A percentile compares a stretch with the other conserved stretches of the same genome.
Conservation (phyloP, 345 rosid genomes). For the sweet orange (Citrus sinensis) region DNA sequence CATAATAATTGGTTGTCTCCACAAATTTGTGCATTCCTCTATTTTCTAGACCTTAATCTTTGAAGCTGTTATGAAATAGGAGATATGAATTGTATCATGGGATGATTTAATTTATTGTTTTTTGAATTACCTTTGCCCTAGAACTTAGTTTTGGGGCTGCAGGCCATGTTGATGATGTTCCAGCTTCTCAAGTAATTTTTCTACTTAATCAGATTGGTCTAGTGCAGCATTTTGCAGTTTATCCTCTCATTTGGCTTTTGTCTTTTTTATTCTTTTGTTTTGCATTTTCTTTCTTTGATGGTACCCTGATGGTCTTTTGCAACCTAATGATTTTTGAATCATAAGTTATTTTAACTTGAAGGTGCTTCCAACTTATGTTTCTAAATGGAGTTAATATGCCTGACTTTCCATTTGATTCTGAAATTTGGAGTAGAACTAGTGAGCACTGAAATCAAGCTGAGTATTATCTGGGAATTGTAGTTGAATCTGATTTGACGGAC, state of each 20-base stretch:
- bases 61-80: not conserved
- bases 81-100: not conserved
- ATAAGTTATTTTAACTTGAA: constrained; percentile 1
- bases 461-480: not conserved
- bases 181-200: not conserved
- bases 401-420: not conserved
- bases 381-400: not conserved
- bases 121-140: not conserved
- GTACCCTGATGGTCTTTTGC: not conserved
- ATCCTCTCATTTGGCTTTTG: not conserved
- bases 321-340: not conserved
- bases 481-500: not conserved
- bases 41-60: not conserved
- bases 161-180: not conserved
- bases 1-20: not conserved
- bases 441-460: not conserved
- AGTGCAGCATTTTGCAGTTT: not conserved
- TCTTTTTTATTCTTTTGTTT: not conserved
- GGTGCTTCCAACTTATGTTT: not conserved
- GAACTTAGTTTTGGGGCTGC: not conserved
- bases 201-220: not conserved
- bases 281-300: not conserved
- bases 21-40: not conserved
- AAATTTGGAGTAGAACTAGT: not conserved
- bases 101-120: not conserved